A percentile compares a stretch with the other conserved stretches of the same genome.
These are phyloP conservation scores for Verticillium nonalfalfae DNA, from an alignment of 2,329 filamentous ascomycete species.

Conservation along the genomic window DNA sequence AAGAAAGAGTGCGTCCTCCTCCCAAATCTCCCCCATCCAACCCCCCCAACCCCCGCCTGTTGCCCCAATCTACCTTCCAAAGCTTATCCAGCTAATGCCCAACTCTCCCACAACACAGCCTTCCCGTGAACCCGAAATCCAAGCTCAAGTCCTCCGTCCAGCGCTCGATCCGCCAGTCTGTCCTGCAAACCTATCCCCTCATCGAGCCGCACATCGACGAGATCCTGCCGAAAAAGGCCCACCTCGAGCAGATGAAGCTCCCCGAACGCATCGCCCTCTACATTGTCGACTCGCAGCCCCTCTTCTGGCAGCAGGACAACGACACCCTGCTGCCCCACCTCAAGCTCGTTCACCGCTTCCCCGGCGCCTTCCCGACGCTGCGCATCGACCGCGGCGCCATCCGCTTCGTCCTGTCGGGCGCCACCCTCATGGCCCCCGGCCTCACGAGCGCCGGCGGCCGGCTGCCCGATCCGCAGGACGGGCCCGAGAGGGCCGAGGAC, in stretches of 20 bases:
- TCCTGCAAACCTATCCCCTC: conserved; percentile 74
- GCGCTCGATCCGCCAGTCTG: conserved; percentile 74
- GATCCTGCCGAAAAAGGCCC: conserved; percentile 89
- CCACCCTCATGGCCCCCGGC: conserved; percentile 93
- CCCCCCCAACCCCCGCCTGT: neutral
- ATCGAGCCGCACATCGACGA: conserved; percentile 87
- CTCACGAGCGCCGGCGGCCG: conserved; percentile 78
- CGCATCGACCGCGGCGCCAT: conserved; percentile 95
- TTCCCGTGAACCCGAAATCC: conserved; percentile 73
- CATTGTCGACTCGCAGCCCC: conserved; percentile 66
- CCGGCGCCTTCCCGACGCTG: conserved; percentile 72
- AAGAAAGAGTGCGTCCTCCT: conserved; percentile 72
- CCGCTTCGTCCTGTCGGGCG: conserved; percentile 88
- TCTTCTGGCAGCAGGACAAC: conserved; percentile 85
- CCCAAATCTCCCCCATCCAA: neutral
- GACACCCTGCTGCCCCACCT: conserved; percentile 82
- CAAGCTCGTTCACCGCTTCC: conserved; percentile 83
- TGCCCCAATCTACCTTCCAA: conserved; percentile 2
- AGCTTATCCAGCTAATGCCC: conserved; percentile 2
- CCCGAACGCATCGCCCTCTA: conserved; percentile 89
- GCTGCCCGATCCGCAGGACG: conserved; percentile 53
- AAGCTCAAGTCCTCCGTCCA: conserved; percentile 98
- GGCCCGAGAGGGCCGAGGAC: conserved; percentile 35
- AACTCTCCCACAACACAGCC: conserved; percentile 36
- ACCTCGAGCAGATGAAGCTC: conserved; percentile 85